These are phyloP conservation scores for Pleurozium schreberi DNA, from an alignment of 225 moss, liverwort and hornwort species.

Conservation along the genomic window DNA sequence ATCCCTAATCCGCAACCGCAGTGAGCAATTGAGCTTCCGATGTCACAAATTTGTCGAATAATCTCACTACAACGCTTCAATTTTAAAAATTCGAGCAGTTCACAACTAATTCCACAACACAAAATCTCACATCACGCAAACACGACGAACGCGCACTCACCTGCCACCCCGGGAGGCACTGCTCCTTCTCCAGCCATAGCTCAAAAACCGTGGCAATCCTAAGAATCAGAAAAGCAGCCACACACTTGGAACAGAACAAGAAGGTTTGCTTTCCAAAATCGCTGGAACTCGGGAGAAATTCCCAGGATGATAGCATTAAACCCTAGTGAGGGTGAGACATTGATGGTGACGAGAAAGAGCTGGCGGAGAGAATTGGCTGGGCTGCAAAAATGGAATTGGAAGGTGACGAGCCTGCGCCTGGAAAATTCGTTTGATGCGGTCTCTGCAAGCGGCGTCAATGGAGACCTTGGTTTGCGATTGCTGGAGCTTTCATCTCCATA, in stretches of 20 bases:
- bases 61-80: background rate
- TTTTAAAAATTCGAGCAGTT: background rate
- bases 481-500: background rate
- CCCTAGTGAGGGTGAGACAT: background rate
- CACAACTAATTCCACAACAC: background rate
- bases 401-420: background rate
- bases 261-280: too few relatives aligned
- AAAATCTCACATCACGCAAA: background rate
- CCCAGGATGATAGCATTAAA: background rate
- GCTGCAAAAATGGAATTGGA: background rate
- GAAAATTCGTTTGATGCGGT: background rate
- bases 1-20: background rate
- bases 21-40: background rate
- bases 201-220: background rate
- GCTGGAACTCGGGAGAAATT: too few relatives aligned
- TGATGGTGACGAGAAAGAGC: background rate
- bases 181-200: slow-evolving; percentile 14
- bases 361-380: background rate
- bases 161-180: background rate
- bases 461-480: background rate
- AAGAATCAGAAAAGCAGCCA: background rate
- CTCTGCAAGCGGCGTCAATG: background rate
- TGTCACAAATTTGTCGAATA: background rate
- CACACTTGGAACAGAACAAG: background rate
- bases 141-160: background rate